phyloP scores from a whole-genome alignment of 306 rosid species.

The Trifolium subterraneum region DNA sequence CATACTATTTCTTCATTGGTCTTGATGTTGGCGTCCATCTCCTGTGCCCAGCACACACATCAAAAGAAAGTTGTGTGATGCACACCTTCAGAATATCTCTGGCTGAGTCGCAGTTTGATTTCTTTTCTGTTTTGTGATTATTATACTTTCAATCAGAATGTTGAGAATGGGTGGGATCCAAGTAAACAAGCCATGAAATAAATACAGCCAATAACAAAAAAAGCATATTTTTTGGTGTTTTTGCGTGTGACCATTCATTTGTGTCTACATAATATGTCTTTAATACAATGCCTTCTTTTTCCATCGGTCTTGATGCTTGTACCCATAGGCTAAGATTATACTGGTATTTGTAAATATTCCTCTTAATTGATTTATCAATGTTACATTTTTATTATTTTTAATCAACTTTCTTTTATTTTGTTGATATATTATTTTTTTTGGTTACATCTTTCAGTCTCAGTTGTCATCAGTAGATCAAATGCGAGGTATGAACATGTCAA shows the following conservation, averaged over 20 bases:
- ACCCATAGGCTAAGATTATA: conserved; percentile 19
- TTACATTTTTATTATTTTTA: conserved; percentile 4
- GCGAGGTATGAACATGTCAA: conserved; percentile 68
- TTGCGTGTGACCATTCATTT: background rate
- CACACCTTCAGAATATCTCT: conserved; percentile 32
- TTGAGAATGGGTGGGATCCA: conserved; percentile 30
- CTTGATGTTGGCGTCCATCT: conserved; percentile 31
- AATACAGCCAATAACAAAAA: background rate
- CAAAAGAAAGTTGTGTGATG: conserved; percentile 8
- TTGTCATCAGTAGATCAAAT: conserved; percentile 75
- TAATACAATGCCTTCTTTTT: background rate
- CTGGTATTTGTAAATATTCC: conserved; percentile 20
- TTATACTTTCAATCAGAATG: conserved; percentile 24
- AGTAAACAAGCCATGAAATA: conserved; percentile 12
- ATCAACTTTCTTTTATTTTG: conserved; percentile 16
- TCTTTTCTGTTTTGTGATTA: conserved; percentile 15
- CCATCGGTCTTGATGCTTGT: background rate
- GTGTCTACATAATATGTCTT: background rate
- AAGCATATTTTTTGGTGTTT: conserved; percentile 1
- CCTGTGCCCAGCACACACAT: background rate
- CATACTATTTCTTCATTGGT: conserved; percentile 15
- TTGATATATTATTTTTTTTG: conserved; percentile 12
- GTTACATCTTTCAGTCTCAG: conserved; percentile 66
- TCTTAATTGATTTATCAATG: conserved; percentile 4
- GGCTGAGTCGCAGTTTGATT: conserved; percentile 14